Evolutionary conservation across 805 yeast species (phyloP).

Genomic region (Scheffersomyces lignosus): DNA sequence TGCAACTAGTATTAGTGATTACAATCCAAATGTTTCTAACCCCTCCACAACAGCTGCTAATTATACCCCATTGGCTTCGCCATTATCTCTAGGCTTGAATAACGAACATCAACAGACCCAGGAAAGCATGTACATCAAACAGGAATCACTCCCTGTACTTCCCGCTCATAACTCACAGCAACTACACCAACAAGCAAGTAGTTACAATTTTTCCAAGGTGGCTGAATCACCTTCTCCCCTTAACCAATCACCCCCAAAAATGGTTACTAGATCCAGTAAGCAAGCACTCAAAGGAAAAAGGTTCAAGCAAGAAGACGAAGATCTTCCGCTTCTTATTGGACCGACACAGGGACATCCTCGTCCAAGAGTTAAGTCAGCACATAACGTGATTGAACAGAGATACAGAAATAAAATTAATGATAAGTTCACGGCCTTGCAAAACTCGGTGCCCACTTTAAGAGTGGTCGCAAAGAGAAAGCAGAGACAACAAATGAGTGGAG

Average conservation of each 20-base stretch:
- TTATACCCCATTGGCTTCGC: constrained; percentile 2
- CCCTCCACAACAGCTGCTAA: too few relatives aligned
- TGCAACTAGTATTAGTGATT: neutral
- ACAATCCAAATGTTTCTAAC: too few relatives aligned
- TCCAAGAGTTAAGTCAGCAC: constrained; percentile 33
- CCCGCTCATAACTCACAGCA: constrained; percentile 1
- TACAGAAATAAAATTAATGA: constrained; percentile 45
- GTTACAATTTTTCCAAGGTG: neutral
- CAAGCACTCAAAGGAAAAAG: neutral
- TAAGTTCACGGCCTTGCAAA: constrained; percentile 38
- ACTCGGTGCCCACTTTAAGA: constrained; percentile 40
- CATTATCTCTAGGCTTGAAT: constrained; percentile 2
- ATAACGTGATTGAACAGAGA: constrained; percentile 44
- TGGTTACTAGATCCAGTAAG: neutral
- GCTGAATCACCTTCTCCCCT: neutral
- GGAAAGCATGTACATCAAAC: constrained; percentile 19
- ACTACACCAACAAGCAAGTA: neutral
- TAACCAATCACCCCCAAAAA: too few relatives aligned
- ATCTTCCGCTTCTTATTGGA: neutral
- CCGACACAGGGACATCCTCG: constrained; percentile 4
- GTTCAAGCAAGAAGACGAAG: neutral
- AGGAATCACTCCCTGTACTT: constrained; percentile 13
- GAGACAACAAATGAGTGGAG: constrained; percentile 10
- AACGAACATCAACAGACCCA: constrained; percentile 16
- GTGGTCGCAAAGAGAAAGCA: constrained; percentile 25